phyloP scores from a whole-genome alignment of 2,329 filamentous ascomycete genomes.

The Ilyonectria robusta region DNA sequence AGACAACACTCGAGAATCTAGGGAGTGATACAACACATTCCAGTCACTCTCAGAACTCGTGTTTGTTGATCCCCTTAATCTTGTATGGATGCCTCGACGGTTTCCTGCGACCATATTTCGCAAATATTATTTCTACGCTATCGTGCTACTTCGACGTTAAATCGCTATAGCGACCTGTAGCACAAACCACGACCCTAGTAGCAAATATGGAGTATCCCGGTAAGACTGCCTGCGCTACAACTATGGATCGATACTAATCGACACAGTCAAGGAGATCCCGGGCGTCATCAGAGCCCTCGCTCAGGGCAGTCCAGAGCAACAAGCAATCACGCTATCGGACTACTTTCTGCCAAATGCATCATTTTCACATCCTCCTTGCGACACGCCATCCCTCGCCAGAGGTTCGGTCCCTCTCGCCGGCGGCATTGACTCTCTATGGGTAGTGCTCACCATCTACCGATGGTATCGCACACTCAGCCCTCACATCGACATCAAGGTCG shows the following conservation, averaged over 20 bases:
- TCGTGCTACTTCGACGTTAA: background rate
- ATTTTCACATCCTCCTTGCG: constrained; percentile 85
- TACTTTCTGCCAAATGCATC: constrained; percentile 81
- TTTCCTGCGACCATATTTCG: background rate
- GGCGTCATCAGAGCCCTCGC: constrained; percentile 78
- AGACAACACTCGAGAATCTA: background rate
- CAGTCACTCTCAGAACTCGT: background rate
- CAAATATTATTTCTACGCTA: background rate
- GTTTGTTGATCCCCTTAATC: constrained; percentile 15
- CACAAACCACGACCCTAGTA: too few species aligned
- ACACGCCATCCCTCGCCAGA: constrained; percentile 70
- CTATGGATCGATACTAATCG: background rate
- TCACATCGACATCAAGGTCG: constrained; percentile 76
- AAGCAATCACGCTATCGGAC: constrained; percentile 74
- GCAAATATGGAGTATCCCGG: constrained; percentile 58
- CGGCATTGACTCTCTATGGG: constrained; percentile 72
- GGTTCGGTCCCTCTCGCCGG: constrained; percentile 58
- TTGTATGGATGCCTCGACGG: background rate
- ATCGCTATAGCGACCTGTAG: background rate
- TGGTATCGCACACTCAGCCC: constrained; percentile 91
- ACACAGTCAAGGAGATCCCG: constrained; percentile 70
- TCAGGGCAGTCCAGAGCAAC: constrained; percentile 75
- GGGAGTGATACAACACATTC: constrained; percentile 22
- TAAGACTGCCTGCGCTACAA: constrained; percentile 37
- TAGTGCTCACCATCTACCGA: constrained; percentile 79